Base-by-base conservation (phyloP, 495 filamentous ascomycete genomes). In the Cercophora sp. region DNA sequence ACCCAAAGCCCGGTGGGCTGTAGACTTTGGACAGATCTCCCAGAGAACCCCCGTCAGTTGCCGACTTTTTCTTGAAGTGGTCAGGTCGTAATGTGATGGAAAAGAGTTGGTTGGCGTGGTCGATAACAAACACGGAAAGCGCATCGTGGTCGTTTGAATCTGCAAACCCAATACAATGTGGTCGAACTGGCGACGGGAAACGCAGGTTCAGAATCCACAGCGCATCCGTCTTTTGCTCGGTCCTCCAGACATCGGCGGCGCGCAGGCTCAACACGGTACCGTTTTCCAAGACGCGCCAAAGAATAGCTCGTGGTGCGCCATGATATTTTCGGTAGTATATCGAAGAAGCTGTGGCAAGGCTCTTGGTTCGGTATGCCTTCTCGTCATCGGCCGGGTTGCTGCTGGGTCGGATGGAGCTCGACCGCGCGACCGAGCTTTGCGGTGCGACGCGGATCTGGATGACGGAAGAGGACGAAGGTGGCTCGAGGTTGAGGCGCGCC, bases 221-320 rank as follows among this genome's bases (percentile, higher is more conserved):
- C 61, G 90, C 85, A 57, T 81, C 77, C 41, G 76, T 69, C 24
- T 81, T 77, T 22, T 81, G 75, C 16, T 79, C 75, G 43, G 82
- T 76, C 65, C 87, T 92, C 29, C 79, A 85, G 51, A 96, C 68
- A 69, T 97, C 93, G 60, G 85, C 82, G 27, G 83, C 84, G 66
- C 88, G 86, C 46, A 98, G 76, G 65, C 91, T 89, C 47, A 98
- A 75, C 39, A 91, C 76, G 58, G 81, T 87, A 61, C 83, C 83
- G 60, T 85, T 83, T 62, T 94, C 85, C 54, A 96, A 70, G 16
- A 98, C 77, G 48, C 93, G 77, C 92, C 94, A 98, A 19, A 96
- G 77, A 58, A 97, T 91, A 62, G 79, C 85, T 58, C 88, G 82
- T 40, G 93, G 94, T 51, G 86, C 87, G 48, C 74, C 70, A 51